A percentile compares a stretch with the other conserved stretches of the same genome.
Conservation (phyloP, 345 rosid genomes). For the Eucalyptus melliodora region DNA sequence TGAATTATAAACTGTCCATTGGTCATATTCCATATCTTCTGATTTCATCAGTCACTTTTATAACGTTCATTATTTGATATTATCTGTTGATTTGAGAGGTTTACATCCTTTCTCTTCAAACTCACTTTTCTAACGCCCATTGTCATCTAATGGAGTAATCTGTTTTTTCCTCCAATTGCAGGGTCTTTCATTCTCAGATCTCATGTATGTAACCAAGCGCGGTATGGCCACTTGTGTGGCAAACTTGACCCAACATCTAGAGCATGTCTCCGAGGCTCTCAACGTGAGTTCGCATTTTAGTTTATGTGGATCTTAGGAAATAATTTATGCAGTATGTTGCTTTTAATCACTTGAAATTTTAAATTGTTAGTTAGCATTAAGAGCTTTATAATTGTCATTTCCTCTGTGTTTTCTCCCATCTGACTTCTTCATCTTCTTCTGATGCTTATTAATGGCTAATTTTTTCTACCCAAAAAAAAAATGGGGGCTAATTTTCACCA, state of each 20-base stretch:
- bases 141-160: neutral
- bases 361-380: neutral
- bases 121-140: neutral
- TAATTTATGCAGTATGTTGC: neutral
- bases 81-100: neutral
- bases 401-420: neutral
- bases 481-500: neutral
- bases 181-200: slow-evolving; percentile 87
- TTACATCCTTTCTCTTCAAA: neutral
- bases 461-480: no score
- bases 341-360: neutral
- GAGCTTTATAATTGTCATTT: neutral
- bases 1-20: neutral
- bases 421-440: neutral
- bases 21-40: neutral
- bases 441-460: neutral
- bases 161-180: slow-evolving; percentile 2
- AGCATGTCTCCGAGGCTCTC: slow-evolving; percentile 64
- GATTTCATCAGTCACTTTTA: neutral
- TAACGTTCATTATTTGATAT: neutral
- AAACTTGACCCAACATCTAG: slow-evolving; percentile 78
- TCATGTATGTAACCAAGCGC: slow-evolving; percentile 81
- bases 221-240: slow-evolving; percentile 72
- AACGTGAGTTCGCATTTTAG: slow-evolving; percentile 31
- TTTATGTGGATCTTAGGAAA: neutral